phyloP scores from a whole-genome alignment of 2,329 filamentous ascomycete species.

The Colletotrichum chrysophilum region DNA sequence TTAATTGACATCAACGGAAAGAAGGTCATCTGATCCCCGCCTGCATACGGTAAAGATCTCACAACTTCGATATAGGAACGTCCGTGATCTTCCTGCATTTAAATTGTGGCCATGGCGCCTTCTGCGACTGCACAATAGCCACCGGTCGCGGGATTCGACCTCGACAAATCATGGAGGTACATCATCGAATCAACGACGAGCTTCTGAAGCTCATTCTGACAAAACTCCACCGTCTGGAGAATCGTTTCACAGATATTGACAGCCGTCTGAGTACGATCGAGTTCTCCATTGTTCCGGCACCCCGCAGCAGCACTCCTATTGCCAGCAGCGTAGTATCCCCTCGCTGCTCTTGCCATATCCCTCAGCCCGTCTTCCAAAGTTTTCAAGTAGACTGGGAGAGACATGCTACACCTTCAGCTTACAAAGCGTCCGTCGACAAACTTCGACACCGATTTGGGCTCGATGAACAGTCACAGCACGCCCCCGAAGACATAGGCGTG shows the following conservation, averaged over 20 bases:
- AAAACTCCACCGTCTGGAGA: constrained; percentile 1
- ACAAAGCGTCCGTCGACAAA: neutral
- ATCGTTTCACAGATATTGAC: neutral
- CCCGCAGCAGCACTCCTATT: neutral
- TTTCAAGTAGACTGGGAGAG: neutral
- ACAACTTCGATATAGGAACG: neutral
- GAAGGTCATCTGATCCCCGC: neutral
- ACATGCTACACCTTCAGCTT: neutral
- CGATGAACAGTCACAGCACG: neutral
- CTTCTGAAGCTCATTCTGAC: constrained; percentile 10
- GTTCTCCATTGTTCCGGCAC: neutral
- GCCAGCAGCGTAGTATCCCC: neutral
- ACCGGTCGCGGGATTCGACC: neutral
- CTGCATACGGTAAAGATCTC: neutral
- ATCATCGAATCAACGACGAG: constrained; percentile 3
- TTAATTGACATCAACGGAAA: neutral
- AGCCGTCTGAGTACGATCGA: neutral
- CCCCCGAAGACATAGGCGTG: neutral
- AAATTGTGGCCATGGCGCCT: neutral
- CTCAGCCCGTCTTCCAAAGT: neutral
- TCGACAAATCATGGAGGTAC: neutral
- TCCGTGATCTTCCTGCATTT: neutral
- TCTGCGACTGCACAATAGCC: neutral
- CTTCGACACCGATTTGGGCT: neutral
- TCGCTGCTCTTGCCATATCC: neutral